Evolutionary conservation across 768 basidiomycete species (phyloP), one percentile per base, ranked within the genome.

Genomic region (Leccinum barrowsii): DNA sequence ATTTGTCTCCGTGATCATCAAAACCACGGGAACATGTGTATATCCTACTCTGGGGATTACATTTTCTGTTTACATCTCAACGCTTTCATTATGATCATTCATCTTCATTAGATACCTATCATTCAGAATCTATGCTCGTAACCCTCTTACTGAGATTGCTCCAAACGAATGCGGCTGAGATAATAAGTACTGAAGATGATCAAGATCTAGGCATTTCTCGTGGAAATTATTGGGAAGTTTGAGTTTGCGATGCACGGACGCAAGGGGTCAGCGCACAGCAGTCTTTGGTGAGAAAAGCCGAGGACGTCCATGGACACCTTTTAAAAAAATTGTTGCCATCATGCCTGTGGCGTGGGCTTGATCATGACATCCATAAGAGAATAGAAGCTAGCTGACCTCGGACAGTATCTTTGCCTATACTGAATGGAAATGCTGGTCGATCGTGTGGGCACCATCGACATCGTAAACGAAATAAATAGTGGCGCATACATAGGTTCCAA

Each of bases 161-260:
- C 30, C 30, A 30, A 30, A 32, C 1, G 30, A 11, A 32, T 32
- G 30, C 30, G 11, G 10, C 30, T 32, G 30, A 30, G 30, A 30
- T 30, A 11, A 0, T 28, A 0, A 28, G 28, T 28, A 28, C 28
- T 28, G 28, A 28, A 10, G 3, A 32, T 32, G 4, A n/a, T 40
- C 40, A n/a, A 40, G 37, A 40, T n/a, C 37, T 17, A 40, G 17
- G n/a, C 40, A 10, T n/a, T 40, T n/a, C 3, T n/a, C n/a, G 8
- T 81, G 26, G 83, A 85, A 63, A 72, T 84, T 21, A 57, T 86
- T 46, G 68, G 75, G 32, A 75, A 80, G 61, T 84, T 86, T 62
- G 80, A 85, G 59, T 81, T 85, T 59, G 58, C 64, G 40, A 40
- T n/a, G 17, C 30, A n/a, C 37, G 2, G 37, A 40, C 35, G 63